A percentile compares a stretch with the other conserved stretches of the same genome.
These are phyloP conservation scores for Phytophthora chlamydospora DNA, from an alignment of 352 stramenopile genomes.

Conservation along the genomic window DNA sequence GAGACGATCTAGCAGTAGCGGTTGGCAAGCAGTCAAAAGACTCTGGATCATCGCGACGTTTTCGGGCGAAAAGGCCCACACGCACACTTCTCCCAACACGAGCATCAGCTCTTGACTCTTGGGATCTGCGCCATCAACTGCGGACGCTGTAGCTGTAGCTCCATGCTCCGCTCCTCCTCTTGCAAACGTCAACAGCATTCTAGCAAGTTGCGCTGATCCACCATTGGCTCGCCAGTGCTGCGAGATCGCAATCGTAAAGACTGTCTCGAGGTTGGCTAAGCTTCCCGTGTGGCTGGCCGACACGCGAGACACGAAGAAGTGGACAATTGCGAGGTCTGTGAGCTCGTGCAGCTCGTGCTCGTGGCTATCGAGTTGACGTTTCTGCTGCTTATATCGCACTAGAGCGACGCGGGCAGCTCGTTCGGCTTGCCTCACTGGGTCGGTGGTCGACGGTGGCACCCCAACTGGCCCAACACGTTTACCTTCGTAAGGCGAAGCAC, in stretches of 20 bases:
- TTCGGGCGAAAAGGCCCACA: constrained; percentile 37
- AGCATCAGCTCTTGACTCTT: constrained; percentile 35
- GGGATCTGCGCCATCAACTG: background rate
- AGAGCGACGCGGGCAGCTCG: background rate
- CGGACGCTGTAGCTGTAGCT: background rate
- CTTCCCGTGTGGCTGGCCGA: constrained; percentile 5
- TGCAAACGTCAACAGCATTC: constrained; percentile 20
- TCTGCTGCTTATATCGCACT: constrained; percentile 19
- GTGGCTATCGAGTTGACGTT: constrained; percentile 15
- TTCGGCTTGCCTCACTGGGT: constrained; percentile 10
- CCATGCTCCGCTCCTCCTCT: background rate
- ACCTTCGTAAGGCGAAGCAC: background rate
- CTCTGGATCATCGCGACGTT: constrained; percentile 32
- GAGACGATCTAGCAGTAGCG: constrained; percentile 30
- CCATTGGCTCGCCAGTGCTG: constrained; percentile 23
- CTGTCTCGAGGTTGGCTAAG: constrained; percentile 14
- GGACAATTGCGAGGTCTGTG: constrained; percentile 29
- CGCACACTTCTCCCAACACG: constrained; percentile 34
- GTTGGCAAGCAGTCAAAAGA: constrained; percentile 25
- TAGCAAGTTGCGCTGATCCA: constrained; percentile 21
- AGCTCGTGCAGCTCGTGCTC: constrained; percentile 29
- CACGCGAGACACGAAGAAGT: constrained; percentile 28
- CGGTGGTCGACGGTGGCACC: constrained; percentile 8
- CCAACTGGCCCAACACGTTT: constrained; percentile 8
- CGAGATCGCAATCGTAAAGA: constrained; percentile 24